Conservation (phyloP, 345 rosid species). For the Brassica napus region DNA sequence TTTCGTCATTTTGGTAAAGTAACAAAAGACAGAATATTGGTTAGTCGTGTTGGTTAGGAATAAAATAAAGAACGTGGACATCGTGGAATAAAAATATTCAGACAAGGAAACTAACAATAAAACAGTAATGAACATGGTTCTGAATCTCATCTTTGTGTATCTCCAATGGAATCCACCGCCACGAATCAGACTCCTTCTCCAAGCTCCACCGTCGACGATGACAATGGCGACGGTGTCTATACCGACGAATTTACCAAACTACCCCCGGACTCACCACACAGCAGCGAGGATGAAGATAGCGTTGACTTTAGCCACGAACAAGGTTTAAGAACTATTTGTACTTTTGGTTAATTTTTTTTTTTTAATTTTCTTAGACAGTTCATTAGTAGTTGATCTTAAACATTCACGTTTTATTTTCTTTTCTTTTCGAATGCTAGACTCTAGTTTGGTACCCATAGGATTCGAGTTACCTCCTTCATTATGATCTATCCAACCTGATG, state of each 20-base stretch:
- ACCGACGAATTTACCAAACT: constrained; percentile 17
- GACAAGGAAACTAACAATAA: constrained; percentile 19
- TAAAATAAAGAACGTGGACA: constrained; percentile 32
- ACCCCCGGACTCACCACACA: constrained; percentile 2
- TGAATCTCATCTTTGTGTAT: constrained; percentile 23
- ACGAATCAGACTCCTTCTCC: constrained; percentile 13
- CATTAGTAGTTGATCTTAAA: background rate
- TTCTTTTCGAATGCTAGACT: background rate
- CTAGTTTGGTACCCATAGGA: constrained; percentile 15
- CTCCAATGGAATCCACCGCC: constrained; percentile 30
- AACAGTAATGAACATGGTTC: background rate
- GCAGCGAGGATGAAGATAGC: constrained; percentile 9
- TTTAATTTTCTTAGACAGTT: background rate
- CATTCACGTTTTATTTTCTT: background rate
- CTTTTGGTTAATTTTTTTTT: background rate
- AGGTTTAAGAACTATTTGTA: constrained; percentile 22
- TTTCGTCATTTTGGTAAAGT: background rate
- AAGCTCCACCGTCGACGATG: constrained; percentile 6
- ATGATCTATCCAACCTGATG: no score
- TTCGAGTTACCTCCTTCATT: no score
- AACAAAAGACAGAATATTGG: background rate
- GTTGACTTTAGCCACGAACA: constrained; percentile 29
- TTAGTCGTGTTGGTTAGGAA: constrained; percentile 11
- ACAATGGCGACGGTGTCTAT: background rate
- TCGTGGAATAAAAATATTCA: constrained; percentile 33